Base-by-base conservation (phyloP, 1,139 yeast species). In the Waltiozyma sp. region DNA sequence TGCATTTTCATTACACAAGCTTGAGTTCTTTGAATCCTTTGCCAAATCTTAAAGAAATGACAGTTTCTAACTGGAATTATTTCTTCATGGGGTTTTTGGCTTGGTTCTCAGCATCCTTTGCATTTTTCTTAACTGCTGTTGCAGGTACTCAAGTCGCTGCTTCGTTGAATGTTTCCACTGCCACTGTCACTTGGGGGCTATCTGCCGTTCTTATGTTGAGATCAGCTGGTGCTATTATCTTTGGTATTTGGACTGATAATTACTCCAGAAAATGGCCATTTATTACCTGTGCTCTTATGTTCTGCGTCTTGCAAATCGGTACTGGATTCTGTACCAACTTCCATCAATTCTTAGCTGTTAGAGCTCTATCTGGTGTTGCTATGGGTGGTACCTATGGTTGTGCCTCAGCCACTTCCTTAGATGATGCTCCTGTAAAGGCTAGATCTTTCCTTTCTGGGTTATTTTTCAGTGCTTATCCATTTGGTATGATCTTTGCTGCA, bases 171-270 rank as follows among this genome's bases (percentile, higher is more conserved):
- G 72, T 67, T 10, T 45, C 59, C 16, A 66, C 72, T 31, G 65
- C 68, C 4, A 63, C 68, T 36, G 63, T 75, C 44, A 72, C 80
- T 6, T 75, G 80, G 80, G 80, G 80, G 40, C 65, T 75, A 37
- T 73, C 79, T 11, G 63, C 76, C 43, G 81, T 75, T 24, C 60
- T 76, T 41, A 76, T 76, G 79, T 68, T 76, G 43, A 63, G 82
- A 50, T 72, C 80, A 3, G 71, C 73, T 4, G 82, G 82, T 41
- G 80, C 82, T 1, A 56, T 74, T 16, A 67, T 75, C 18, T 75
- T 75, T 54, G 83, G 83, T n/a, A 49, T 65, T 40, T 55, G 66
- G 46, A 64, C 75, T 31, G 82, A 76, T 57, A 60, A 63, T 44
- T 72, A 65, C 48, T 80, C 80, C 13, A 64, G 80, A 54, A 75